These are phyloP conservation scores for Ceratocystis lukuohia DNA, from an alignment of 2,329 filamentous ascomycete species.

Conservation along the genomic window DNA sequence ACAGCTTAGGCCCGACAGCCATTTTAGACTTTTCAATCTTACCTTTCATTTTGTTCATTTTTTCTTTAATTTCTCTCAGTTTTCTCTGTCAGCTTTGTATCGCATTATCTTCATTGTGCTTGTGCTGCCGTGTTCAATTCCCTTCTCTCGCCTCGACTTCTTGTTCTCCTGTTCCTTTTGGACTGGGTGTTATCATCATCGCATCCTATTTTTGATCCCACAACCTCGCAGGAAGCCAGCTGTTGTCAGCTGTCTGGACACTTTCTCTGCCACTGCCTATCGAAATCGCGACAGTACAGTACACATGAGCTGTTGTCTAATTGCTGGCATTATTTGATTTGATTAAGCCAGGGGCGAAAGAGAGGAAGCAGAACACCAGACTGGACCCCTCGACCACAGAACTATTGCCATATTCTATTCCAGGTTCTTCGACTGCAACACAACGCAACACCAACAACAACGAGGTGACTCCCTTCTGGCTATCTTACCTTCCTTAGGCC, in stretches of 20 bases:
- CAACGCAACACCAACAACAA: not conserved
- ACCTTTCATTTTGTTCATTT: not conserved
- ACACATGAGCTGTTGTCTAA: constrained; percentile 3
- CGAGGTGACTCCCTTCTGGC: constrained; percentile 3
- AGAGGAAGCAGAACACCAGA: constrained; percentile 11
- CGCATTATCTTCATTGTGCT: not conserved
- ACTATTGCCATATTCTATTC: constrained; percentile 1
- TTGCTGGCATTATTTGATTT: constrained; percentile 10
- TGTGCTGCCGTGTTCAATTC: not conserved
- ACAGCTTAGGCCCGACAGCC: not conserved
- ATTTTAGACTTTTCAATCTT: not conserved
- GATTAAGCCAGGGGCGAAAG: constrained; percentile 17
- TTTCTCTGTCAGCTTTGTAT: not conserved
- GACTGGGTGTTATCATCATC: not conserved
- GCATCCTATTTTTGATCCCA: not conserved
- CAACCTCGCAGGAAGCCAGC: not conserved
- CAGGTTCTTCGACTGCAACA: not conserved
- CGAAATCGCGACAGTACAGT: constrained; percentile 9
- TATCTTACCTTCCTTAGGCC: not conserved
- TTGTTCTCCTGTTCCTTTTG: not conserved
- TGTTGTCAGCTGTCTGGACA: not conserved
- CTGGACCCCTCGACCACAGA: constrained; percentile 15
- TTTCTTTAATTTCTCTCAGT: not conserved
- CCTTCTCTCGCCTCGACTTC: not conserved
- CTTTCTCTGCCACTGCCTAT: not conserved